Conservation (phyloP, 176 grass and related monocot species). For the Pharus latifolius region DNA sequence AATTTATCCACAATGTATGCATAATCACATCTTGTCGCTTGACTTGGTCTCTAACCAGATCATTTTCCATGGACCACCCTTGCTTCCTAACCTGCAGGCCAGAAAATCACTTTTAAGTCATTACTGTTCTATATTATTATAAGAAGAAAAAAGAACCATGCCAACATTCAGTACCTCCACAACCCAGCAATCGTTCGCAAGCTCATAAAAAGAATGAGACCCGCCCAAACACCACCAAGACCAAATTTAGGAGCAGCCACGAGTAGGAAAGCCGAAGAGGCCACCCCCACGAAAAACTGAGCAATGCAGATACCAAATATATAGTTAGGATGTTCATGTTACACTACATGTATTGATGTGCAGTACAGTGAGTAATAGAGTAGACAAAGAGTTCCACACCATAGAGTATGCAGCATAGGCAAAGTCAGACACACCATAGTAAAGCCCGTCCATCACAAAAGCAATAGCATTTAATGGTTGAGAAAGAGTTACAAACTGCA, state of each 20-base stretch:
- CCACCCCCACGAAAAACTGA: constrained; percentile 48
- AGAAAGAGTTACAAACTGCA: constrained; percentile 88
- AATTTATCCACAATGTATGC: too few relatives aligned
- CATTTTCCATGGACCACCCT: too few relatives aligned
- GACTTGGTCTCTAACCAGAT: too few relatives aligned
- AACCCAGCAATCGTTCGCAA: constrained; percentile 58
- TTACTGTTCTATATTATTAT: not conserved
- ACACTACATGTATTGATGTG: not conserved
- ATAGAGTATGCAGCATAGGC: constrained; percentile 79
- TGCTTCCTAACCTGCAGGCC: constrained; percentile 47
- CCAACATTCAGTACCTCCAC: constrained; percentile 46
- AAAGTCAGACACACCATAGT: constrained; percentile 91
- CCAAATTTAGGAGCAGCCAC: constrained; percentile 53
- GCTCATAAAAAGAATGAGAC: constrained; percentile 77
- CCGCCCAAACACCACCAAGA: constrained; percentile 70
- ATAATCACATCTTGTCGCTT: too few relatives aligned
- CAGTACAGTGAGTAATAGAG: not conserved
- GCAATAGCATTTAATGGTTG: constrained; percentile 84
- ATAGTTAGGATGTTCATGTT: not conserved
- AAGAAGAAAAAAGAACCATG: not conserved
- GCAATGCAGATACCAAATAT: not conserved
- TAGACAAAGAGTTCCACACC: constrained; percentile 23
- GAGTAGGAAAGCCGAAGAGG: constrained; percentile 56
- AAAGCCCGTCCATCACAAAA: constrained; percentile 77
- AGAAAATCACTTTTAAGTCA: not conserved